Evolutionary conservation across 2,329 filamentous ascomycete species (phyloP).

Genomic region (Talaromyces sp.): DNA sequence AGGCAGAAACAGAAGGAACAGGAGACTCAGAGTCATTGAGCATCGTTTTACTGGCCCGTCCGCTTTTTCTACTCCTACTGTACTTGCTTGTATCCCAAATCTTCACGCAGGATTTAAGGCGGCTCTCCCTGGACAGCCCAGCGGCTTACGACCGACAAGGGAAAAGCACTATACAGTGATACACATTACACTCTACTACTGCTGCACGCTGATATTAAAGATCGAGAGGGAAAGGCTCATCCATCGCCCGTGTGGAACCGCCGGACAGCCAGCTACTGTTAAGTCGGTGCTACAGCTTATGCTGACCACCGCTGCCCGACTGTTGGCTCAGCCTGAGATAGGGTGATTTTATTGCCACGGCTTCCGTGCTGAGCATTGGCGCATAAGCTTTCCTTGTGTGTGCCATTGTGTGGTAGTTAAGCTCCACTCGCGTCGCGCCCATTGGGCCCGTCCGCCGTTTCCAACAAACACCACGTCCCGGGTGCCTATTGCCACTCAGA

Average conservation of each 20-base stretch:
- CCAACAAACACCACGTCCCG: slow-evolving; percentile 1
- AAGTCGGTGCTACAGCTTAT: neutral
- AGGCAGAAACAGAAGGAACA: neutral
- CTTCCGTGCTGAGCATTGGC: neutral
- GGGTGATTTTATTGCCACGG: slow-evolving; percentile 10
- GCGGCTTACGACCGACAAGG: neutral
- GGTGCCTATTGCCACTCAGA: neutral
- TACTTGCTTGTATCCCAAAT: slow-evolving; percentile 10
- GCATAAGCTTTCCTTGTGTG: neutral
- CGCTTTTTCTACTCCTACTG: slow-evolving; percentile 5
- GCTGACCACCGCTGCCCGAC: slow-evolving; percentile 3
- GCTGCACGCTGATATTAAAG: neutral
- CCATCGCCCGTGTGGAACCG: neutral
- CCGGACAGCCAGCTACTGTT: neutral
- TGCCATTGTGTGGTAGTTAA: neutral
- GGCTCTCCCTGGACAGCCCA: neutral
- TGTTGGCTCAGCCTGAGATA: neutral
- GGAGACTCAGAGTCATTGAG: neutral
- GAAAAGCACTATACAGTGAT: neutral
- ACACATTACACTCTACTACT: neutral
- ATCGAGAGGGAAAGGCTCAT: neutral
- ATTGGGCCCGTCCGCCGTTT: neutral
- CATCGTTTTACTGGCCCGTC: neutral
- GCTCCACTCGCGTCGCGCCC: slow-evolving; percentile 6
- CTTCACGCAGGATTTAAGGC: neutral